Base-by-base conservation (phyloP, 495 filamentous ascomycete species). In the Aspergillus heteromorphus region DNA sequence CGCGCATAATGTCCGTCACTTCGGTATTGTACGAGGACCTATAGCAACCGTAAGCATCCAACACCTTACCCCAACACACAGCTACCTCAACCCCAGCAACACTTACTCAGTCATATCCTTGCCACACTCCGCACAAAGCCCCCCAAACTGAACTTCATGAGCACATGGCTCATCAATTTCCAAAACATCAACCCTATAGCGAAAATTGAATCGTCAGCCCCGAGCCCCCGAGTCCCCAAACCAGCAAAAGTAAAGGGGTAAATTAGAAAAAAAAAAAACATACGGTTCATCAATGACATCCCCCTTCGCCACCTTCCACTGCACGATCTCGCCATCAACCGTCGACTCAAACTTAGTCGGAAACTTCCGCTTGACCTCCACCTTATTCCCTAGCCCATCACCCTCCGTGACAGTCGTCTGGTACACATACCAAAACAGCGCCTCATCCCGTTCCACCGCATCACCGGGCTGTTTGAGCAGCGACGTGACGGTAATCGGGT, bases 61-160 rank as follows among this genome's bases (percentile, higher is more conserved):
- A 14, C 1, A n/a, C 36, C 18, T 52, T 19, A 29, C 6, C 34
- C 27, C 9, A 36, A 14, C 34, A 8, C n/a, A 49, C 18, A 49
- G 18, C n/a, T n/a, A n/a, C n/a, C n/a, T 41, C 18, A 6, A 16
- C 20, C 14, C n/a, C 13, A n/a, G 11, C 18, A 42, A 49, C 23
- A 69, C 80, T 55, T 75, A 86, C 84, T 79, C 81, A 49, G 89
- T 97, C 95, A 99, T 97, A 66, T 99, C 92, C 75, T 95, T 91
- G 48, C 93, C 95, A 71, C 93, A 99, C 57, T 88, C 80, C 30
- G 82, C 88, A 72, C 93, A 99, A 40, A 99, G 79, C 13, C 91
- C 91, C 41, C 83, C 86, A 60, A 87, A 97, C 65, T 99, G 93
- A 27, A 95, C 77, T 60, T 88, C 87, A 70, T 99, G 93, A 29